These are phyloP conservation scores for Aspergillus versicolor DNA, from an alignment of 2,329 filamentous ascomycete genomes.

Conservation along the genomic window DNA sequence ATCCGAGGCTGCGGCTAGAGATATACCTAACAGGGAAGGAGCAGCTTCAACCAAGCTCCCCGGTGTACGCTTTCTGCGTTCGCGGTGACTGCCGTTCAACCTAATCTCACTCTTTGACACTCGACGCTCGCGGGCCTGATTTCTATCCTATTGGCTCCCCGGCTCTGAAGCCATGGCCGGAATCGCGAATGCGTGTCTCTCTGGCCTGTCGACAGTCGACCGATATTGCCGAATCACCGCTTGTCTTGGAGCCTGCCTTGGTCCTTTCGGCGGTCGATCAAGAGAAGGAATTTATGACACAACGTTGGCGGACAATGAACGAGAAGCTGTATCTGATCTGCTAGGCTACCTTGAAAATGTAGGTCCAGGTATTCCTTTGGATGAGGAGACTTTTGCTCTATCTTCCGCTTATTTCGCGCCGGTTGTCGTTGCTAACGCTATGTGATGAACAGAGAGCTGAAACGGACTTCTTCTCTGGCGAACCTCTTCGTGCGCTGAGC, in stretches of 20 bases:
- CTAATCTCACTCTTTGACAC: slow-evolving; percentile 16
- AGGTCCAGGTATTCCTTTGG: slow-evolving; percentile 33
- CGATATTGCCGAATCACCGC: slow-evolving; percentile 46
- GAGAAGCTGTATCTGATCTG: slow-evolving; percentile 93
- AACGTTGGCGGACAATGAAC: slow-evolving; percentile 89
- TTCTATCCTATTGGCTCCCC: slow-evolving; percentile 29
- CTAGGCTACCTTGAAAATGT: slow-evolving; percentile 97
- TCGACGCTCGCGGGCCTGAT: slow-evolving; percentile 24
- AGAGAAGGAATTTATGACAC: slow-evolving; percentile 82
- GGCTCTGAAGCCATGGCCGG: slow-evolving; percentile 35
- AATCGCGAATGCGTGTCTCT: slow-evolving; percentile 41
- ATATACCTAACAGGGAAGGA: slow-evolving; percentile 1
- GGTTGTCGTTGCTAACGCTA: slow-evolving; percentile 20
- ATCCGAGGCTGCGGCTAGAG: not conserved
- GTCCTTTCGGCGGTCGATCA: slow-evolving; percentile 62
- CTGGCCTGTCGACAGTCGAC: slow-evolving; percentile 43
- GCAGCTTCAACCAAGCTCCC: not conserved
- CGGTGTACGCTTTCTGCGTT: slow-evolving; percentile 8
- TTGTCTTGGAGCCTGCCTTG: slow-evolving; percentile 41
- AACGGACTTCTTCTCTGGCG: slow-evolving; percentile 97
- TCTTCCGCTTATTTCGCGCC: not conserved
- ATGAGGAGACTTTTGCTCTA: slow-evolving; percentile 2
- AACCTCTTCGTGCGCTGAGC: slow-evolving; percentile 87
- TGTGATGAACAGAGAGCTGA: slow-evolving; percentile 70
- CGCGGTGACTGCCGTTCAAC: slow-evolving; percentile 10